Conservation (phyloP, 495 filamentous ascomycete genomes). For the Tetracladium marchalianum region DNA sequence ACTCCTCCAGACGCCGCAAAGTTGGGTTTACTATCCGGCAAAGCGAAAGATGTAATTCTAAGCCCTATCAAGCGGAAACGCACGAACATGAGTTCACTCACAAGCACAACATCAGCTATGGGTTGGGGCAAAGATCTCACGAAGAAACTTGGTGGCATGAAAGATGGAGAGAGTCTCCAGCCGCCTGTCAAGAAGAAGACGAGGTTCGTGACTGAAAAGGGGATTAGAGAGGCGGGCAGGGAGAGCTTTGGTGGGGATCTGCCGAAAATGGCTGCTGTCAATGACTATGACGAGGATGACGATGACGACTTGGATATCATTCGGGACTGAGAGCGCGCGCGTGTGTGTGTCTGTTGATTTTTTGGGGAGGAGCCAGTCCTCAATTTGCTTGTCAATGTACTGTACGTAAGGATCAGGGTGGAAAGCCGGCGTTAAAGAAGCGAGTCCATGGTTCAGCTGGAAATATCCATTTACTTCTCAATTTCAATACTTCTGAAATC, state of each 20-base stretch:
- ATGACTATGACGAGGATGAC: conserved; percentile 37
- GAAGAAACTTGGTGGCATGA: conserved; percentile 41
- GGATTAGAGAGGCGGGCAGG: conserved; percentile 64
- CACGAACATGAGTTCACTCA: conserved; percentile 26
- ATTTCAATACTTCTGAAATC: no score
- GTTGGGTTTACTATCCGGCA: conserved; percentile 47
- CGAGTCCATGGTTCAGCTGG: no score
- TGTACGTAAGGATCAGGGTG: no score
- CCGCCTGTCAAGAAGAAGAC: conserved; percentile 63
- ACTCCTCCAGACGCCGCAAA: conserved; percentile 31
- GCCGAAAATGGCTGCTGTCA: conserved; percentile 20
- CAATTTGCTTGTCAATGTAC: no score
- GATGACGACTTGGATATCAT: conserved; percentile 43
- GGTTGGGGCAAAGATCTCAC: conserved; percentile 40
- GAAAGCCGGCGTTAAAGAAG: no score
- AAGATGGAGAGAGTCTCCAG: conserved; percentile 37
- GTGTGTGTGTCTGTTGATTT: no score
- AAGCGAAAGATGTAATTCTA: conserved; percentile 51
- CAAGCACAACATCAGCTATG: conserved; percentile 17
- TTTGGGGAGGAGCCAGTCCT: no score
- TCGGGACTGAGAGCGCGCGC: conserved; percentile 24
- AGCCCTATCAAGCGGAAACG: conserved; percentile 68
- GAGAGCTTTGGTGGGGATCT: conserved; percentile 57
- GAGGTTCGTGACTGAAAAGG: conserved; percentile 67
- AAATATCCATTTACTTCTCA: no score